Conservation (phyloP, 2,329 filamentous ascomycete genomes). For the Bisporella sp. region DNA sequence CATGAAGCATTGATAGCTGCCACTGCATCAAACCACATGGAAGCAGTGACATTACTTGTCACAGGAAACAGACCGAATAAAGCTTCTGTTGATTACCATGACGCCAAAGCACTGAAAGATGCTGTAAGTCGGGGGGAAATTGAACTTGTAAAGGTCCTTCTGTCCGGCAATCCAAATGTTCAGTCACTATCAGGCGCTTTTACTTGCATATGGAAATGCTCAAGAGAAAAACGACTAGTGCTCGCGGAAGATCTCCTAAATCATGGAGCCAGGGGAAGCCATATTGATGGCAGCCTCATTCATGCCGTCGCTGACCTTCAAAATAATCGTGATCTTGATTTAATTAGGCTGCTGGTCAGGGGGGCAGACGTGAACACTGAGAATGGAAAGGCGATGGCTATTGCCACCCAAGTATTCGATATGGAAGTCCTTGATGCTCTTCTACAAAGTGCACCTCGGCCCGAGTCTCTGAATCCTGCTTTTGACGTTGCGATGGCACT, state of each 20-base stretch:
- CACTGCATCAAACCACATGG: slow-evolving; percentile 1
- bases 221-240: not conserved
- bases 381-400: not conserved
- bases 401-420: not conserved
- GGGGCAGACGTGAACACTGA: not conserved
- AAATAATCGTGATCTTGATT: not conserved
- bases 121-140: too few relatives aligned
- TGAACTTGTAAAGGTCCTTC: too few relatives aligned
- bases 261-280: not conserved
- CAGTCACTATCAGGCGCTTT: too few relatives aligned
- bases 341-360: not conserved
- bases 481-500: slow-evolving; percentile 3
- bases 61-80: not conserved
- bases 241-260: not conserved
- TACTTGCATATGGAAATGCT: too few relatives aligned
- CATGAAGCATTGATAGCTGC: slow-evolving; percentile 6
- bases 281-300: too few relatives aligned
- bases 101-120: too few relatives aligned
- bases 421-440: not conserved
- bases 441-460: not conserved
- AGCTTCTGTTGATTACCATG: slow-evolving; percentile 6
- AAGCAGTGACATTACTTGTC: slow-evolving; percentile 1
- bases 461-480: slow-evolving; percentile 3
- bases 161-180: too few relatives aligned
- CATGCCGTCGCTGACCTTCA: not conserved